Percentiles rank a stretch among this genome's conserved stretches.
Evolutionary conservation across 1,284 basidiomycete genomes (phyloP).

Genomic region (Anthracocystis walkeri): DNA sequence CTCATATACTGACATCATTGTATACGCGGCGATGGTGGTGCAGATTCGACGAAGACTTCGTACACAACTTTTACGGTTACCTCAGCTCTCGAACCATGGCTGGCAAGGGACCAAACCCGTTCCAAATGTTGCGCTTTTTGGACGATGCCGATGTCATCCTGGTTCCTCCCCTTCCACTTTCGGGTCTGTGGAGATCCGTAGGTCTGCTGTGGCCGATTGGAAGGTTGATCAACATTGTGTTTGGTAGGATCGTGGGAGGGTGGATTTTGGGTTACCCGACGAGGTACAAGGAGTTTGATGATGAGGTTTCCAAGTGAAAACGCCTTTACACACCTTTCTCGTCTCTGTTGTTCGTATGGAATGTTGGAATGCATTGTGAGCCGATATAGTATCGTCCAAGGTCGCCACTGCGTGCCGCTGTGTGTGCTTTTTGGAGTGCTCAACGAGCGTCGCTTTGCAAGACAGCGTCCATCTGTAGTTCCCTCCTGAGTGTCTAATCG

Average conservation of each 20-base stretch:
- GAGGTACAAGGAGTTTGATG: constrained; percentile 52
- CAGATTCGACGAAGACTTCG: constrained; percentile 66
- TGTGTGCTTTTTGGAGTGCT: no score
- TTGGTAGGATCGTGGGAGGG: constrained; percentile 50
- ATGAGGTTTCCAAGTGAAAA: constrained; percentile 26
- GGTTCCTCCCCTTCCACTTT: constrained; percentile 59
- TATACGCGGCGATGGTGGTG: no score
- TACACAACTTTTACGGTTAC: constrained; percentile 67
- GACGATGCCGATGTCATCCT: constrained; percentile 67
- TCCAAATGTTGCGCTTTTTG: constrained; percentile 69
- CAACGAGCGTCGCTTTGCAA: no score
- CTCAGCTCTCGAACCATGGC: constrained; percentile 58
- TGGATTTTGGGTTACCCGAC: constrained; percentile 47
- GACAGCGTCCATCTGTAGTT: no score
- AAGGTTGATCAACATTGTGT: constrained; percentile 29
- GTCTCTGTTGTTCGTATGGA: background rate
- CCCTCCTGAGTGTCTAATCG: no score
- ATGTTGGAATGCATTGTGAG: background rate
- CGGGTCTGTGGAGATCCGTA: constrained; percentile 41
- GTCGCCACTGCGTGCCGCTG: no score
- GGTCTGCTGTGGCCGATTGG: constrained; percentile 52
- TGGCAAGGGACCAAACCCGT: constrained; percentile 53
- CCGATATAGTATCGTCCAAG: no score
- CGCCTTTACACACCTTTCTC: no score
- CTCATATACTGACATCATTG: no score